Evolutionary conservation across 2,329 filamentous ascomycete species (phyloP).

Genomic region (Cercospora citrullina): DNA sequence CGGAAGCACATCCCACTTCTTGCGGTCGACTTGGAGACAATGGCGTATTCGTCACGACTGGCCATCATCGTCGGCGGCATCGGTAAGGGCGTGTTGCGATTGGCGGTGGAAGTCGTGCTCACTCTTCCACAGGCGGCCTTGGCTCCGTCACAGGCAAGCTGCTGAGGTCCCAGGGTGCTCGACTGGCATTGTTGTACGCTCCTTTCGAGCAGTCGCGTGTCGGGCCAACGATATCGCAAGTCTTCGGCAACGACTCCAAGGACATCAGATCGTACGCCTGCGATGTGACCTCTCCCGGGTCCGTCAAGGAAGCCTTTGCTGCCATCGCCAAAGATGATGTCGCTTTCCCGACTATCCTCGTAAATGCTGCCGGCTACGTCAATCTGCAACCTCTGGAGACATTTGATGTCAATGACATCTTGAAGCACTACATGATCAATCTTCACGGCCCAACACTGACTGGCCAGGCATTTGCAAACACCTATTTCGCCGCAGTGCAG

Average conservation of each 20-base stretch:
- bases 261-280: constrained; percentile 38
- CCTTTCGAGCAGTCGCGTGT: constrained; percentile 47
- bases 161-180: constrained; percentile 45
- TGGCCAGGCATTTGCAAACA: constrained; percentile 47
- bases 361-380: constrained; percentile 45
- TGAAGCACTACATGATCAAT: constrained; percentile 49
- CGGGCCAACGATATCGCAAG: constrained; percentile 40
- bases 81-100: constrained; percentile 34
- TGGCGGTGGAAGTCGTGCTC: neutral
- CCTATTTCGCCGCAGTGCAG: constrained; percentile 39
- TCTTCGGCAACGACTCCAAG: constrained; percentile 38
- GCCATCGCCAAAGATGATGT: constrained; percentile 29
- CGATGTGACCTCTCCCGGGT: constrained; percentile 38
- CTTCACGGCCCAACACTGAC: constrained; percentile 50
- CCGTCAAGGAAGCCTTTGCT: constrained; percentile 36
- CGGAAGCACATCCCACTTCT: neutral
- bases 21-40: neutral
- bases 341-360: constrained; percentile 38
- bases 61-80: constrained; percentile 48
- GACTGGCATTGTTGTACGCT: constrained; percentile 50
- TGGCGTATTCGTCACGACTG: constrained; percentile 42
- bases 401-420: constrained; percentile 46
- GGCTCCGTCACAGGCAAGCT: constrained; percentile 47
- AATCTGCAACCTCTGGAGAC: constrained; percentile 47
- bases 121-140: constrained; percentile 40